Evolutionary conservation across 768 basidiomycete genomes (phyloP), one percentile per base, ranked within the genome.

Genomic region (Polyporus arcularius): DNA sequence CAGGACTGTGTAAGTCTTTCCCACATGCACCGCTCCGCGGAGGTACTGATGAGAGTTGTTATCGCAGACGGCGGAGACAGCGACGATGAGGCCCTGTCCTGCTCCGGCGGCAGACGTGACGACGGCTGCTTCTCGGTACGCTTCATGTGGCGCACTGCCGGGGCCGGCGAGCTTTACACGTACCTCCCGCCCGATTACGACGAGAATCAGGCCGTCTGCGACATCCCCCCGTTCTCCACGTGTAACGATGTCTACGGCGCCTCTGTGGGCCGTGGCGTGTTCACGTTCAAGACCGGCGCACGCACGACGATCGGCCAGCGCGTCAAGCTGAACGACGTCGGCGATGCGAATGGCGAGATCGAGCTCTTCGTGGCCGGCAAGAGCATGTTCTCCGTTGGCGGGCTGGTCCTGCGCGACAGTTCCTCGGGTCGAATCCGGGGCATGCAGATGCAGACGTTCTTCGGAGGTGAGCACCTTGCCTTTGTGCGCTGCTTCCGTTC

Each of bases 391-490:
- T 81, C 76, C 57, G 80, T 85, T 38, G 67, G 64, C 15, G 85
- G 84, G 12, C 74, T 91, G 18, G 78, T 83, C 55, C 74, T 91
- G 21, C 75, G 84, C 50, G 78, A 82, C 59, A 76, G 75, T 58
- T 71, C 68, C 35, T 72, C 74, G 1, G 83, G 85, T 31, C 78
- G 77, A 60, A 82, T 91, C 68, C 79, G 84, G 38, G 89, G 90
- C n/a, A 82, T 89, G 57, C 84, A 85, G 71, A 82, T 86, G 78
- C 86, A 90, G 74, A 87, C 88, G n/a, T 90, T 90, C 82, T 90
- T 92, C 65, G 88, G 88, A 53, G 87, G 85, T 82, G 68, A 61
- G 77, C 73, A 63, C 21, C 16, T 15, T 47, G 38, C 21, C 8
- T 42, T 38, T 28, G 30, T 8, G 30, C 32, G 30, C 26, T 26